Base-by-base conservation (phyloP, 1,284 basidiomycete genomes). In the Sporisorium reilianum region DNA sequence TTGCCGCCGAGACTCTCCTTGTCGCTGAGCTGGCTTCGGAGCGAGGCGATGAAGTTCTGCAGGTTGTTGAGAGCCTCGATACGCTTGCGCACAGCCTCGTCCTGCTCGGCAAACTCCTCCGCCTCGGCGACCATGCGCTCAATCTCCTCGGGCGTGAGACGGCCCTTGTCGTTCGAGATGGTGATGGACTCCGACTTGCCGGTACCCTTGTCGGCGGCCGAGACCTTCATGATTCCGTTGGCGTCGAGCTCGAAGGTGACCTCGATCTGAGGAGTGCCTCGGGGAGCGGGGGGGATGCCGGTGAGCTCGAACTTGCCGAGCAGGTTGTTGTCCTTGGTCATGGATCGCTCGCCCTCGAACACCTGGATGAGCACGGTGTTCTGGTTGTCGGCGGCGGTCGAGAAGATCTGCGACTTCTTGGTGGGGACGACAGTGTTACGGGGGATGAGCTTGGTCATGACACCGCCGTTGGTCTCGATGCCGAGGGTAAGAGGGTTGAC, bases 351-450 rank as follows among this genome's bases (percentile, higher is more conserved):
- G 86, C 95, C 94, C 89, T 97, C 94, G 85, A 89, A 97, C 66
- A 97, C 94, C 82, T 88, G 87, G 86, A 96, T 95, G 46, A 81
- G 63, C 18, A 84, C 83, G n/a, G 77, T 78, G 71, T 80, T 80
- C 78, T 84, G 83, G 80, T 83, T 83, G 76, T 84, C 81, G 48
- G 83, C 80, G 48, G 81, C 81, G 22, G 84, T 99, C 22, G 94
- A 97, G 91, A 98, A 98, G 87, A 96, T 96, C 87, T 97, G 94
- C 68, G 91, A 91, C 89, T 99, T 98, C 89, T 94, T 93, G 85
- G 96, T 97, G 63, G 95, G 95, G 79, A 99, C 94, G 84, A 96
- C 93, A 32, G 96, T 97, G 91, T 97, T 97, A 83, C 95, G 92
- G 69, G 92, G 89, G 81, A 96, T 96, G 81, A 98, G 90, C 88